Conservation (phyloP, 148 eudicot genomes). For the Diospyros kaki region DNA sequence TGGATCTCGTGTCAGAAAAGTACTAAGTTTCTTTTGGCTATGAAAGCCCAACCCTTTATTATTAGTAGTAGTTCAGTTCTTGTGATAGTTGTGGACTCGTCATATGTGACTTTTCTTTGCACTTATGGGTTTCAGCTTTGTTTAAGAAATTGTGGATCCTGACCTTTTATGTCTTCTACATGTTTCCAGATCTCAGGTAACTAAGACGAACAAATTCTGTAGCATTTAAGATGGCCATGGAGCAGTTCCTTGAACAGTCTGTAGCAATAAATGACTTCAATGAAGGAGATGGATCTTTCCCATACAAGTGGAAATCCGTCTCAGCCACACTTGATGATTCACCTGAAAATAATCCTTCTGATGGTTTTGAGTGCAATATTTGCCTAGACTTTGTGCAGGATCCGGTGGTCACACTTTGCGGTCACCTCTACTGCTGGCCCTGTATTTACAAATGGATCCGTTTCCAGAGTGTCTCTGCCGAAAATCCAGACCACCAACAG, state of each 20-base stretch:
- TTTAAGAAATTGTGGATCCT: neutral
- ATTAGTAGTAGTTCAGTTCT: too few relatives aligned
- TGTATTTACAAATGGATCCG: constrained; percentile 86
- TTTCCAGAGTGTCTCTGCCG: constrained; percentile 28
- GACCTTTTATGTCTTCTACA: neutral
- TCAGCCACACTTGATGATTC: constrained; percentile 17
- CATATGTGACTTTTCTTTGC: too few relatives aligned
- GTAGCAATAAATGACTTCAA: constrained; percentile 9
- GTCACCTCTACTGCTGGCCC: constrained; percentile 97
- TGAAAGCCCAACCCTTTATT: neutral
- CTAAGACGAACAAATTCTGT: neutral
- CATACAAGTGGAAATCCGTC: constrained; percentile 30
- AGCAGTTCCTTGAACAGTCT: constrained; percentile 34
- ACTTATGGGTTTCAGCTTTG: too few relatives aligned
- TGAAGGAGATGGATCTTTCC: constrained; percentile 12
- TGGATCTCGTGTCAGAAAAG: neutral
- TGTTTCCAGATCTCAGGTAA: constrained; percentile 13
- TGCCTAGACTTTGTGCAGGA: constrained; percentile 75
- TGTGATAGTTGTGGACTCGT: too few relatives aligned
- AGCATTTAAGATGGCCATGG: constrained; percentile 27
- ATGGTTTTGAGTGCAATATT: constrained; percentile 82
- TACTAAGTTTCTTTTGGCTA: neutral
- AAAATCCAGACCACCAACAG: constrained; percentile 25
- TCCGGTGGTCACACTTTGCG: constrained; percentile 83
- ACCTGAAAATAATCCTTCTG: constrained; percentile 28